Evolutionary conservation across 2,329 filamentous ascomycete species (phyloP), one percentile per base, ranked within the genome.

Genomic region (Curvularia eragrostidis): DNA sequence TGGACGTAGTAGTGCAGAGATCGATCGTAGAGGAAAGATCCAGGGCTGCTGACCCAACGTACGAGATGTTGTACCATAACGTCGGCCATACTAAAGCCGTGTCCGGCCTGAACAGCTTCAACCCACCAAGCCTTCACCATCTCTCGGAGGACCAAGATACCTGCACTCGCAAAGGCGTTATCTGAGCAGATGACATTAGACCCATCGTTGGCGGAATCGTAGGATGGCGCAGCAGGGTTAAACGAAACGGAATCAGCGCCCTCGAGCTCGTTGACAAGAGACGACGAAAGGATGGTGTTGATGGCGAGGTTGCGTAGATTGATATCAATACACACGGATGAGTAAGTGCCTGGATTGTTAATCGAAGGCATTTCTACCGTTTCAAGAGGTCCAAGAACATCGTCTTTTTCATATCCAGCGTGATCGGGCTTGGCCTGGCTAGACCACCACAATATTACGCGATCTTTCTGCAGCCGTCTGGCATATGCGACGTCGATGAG

Each of bases 121-220:
- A 89, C 85, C 95, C 95, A 99, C 96, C 96, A 99, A 2, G 91
- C 87, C 76, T 97, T 97, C 67, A 99, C 95, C 93, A 99, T 97
- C 69, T 98, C 96, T 13, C 95, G 89, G 3, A 99, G 83, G 0
- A 99, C 95, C 6, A 89, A 85, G 4, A 98, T 91, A 53, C 93
- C 91, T 3, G 94, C 93, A 48, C 92, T 91, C n/a, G 94, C 89
- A 74, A 99, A 99, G 0, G 94, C 91, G 59, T 90, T 95, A 61
- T 97, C 93, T 0, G 93, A 91, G 61, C 91, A 90, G 6, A 96
- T 85, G 18, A 89, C 84, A 58, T 89, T 89, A 0, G 85, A 82
- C 0, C 87, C 89, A 56, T 89, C 87, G 9, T 83, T 84, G 1
- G 82, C 75, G 0, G 80, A 82, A 26, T 88, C 84, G 55, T 89